Conservation (phyloP, 768 basidiomycete species). For the Nidula microcarpa region DNA sequence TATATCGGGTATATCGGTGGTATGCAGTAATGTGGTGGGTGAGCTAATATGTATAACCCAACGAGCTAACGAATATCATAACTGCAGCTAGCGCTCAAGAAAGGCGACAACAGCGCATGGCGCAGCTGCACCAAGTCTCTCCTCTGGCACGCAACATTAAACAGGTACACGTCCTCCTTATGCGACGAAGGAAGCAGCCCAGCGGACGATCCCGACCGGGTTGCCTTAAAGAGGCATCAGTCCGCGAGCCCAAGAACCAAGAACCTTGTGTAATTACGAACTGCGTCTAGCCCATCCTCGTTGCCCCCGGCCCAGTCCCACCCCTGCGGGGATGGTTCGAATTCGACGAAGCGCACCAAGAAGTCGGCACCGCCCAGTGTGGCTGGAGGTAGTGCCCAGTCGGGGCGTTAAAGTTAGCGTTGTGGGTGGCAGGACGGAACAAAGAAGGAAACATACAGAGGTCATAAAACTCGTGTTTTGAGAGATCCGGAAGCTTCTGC, state of each 20-base stretch:
- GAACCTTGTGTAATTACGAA: not conserved
- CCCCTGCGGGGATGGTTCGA: constrained; percentile 10
- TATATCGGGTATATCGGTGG: no score
- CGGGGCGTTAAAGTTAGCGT: not conserved
- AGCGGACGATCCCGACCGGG: not conserved
- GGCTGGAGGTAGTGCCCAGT: constrained; percentile 14
- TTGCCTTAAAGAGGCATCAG: not conserved
- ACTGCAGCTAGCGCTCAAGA: not conserved
- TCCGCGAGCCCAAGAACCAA: not conserved
- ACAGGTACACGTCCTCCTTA: not conserved
- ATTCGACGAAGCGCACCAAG: constrained; percentile 32
- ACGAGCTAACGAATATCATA: not conserved
- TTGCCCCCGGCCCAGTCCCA: constrained; percentile 8
- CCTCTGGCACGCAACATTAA: not conserved
- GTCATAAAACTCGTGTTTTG: constrained; percentile 34
- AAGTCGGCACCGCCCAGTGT: constrained; percentile 29
- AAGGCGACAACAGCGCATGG: not conserved
- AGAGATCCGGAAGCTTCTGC: constrained; percentile 28
- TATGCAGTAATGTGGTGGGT: no score
- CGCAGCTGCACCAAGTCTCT: not conserved
- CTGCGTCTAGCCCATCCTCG: not conserved
- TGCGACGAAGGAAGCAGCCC: not conserved
- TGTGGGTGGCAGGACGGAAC: not conserved
- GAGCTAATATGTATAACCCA: no score
- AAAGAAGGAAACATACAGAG: constrained; percentile 23